Evolutionary conservation across 176 grass and related monocot species (phyloP).

Genomic region (Aegilops umbellulata): DNA sequence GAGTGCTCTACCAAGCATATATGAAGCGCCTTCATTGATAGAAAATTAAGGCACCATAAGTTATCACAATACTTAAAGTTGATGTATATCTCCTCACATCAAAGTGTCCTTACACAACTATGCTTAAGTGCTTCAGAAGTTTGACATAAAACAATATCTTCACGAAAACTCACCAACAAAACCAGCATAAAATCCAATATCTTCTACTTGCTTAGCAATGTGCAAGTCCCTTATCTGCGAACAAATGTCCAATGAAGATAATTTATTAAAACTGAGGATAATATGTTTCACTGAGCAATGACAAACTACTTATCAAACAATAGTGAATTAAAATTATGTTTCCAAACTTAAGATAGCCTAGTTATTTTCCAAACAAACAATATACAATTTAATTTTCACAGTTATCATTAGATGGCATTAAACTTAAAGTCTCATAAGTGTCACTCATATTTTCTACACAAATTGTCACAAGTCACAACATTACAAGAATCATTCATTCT

Average conservation of each 20-base stretch:
- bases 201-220: slow-evolving; percentile 62
- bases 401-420: background rate
- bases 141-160: background rate
- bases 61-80: background rate
- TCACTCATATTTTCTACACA: background rate
- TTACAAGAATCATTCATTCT: background rate
- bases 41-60: slow-evolving; percentile 18
- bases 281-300: background rate
- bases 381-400: background rate
- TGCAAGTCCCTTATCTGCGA: slow-evolving; percentile 63
- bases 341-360: background rate
- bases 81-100: background rate
- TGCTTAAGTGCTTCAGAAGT: background rate
- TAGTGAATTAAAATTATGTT: background rate
- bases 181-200: slow-evolving; percentile 83
- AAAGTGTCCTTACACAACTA: background rate
- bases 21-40: slow-evolving; percentile 60
- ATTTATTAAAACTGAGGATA: background rate
- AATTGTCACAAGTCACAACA: background rate
- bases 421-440: background rate
- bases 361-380: background rate
- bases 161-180: slow-evolving; percentile 58
- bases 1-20: slow-evolving; percentile 65
- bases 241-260: background rate
- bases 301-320: background rate